Evolutionary conservation across 768 basidiomycete species (phyloP).

Genomic region (Pisolithus microcarpus): DNA sequence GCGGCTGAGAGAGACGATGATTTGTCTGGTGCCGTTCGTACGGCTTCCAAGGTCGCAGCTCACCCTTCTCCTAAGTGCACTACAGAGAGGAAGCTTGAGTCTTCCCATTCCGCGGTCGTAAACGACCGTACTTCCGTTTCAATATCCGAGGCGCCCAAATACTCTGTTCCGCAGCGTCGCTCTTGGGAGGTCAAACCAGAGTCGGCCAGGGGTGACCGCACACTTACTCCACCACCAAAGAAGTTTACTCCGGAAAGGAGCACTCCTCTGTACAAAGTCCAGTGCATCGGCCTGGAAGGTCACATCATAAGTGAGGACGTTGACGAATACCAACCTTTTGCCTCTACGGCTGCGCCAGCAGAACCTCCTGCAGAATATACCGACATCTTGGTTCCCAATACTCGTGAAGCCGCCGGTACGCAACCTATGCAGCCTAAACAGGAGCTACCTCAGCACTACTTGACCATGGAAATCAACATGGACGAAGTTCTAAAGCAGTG

Average conservation of each 20-base stretch:
- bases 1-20: conserved; percentile 95
- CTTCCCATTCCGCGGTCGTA: too few relatives aligned
- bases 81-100: too few relatives aligned
- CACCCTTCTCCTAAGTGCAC: conserved; percentile 14
- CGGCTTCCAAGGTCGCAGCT: conserved; percentile 39
- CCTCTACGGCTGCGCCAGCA: conserved; percentile 34
- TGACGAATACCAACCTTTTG: conserved; percentile 70
- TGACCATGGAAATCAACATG: conserved; percentile 94
- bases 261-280: conserved; percentile 80
- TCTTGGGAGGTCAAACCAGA: conserved; percentile 45
- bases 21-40: too few relatives aligned
- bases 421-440: conserved; percentile 91
- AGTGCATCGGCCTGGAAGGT: conserved; percentile 89
- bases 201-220: conserved; percentile 62
- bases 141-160: conserved; percentile 27
- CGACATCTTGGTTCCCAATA: conserved; percentile 86
- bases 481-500: conserved; percentile 91
- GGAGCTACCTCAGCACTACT: conserved; percentile 91
- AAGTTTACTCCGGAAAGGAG: conserved; percentile 96
- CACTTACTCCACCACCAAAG: conserved; percentile 93
- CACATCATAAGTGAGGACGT: conserved; percentile 93
- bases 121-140: conserved; percentile 33
- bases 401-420: conserved; percentile 87
- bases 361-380: conserved; percentile 34
- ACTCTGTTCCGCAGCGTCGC: conserved; percentile 28